Conservation (phyloP, 768 basidiomycete species). For the Fomitopsis pulvina region DNA sequence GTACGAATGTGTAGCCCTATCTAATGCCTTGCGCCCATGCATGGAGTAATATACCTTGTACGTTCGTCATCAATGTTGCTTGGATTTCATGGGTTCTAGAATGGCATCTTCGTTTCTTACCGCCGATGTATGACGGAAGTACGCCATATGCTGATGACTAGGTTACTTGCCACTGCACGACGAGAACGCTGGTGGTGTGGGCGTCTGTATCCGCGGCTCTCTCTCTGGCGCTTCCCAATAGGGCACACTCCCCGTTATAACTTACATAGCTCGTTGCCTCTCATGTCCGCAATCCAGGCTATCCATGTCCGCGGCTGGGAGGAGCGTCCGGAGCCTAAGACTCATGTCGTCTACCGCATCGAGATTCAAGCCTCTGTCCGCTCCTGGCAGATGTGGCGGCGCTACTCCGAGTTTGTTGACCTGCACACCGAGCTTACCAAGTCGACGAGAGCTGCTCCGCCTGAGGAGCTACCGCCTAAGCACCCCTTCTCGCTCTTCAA, state of each 20-base stretch:
- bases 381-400: conserved; percentile 90
- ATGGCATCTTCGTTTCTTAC: no score
- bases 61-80: not conserved
- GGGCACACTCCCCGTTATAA: not conserved
- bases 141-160: no score
- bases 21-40: not conserved
- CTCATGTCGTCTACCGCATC: conserved; percentile 80
- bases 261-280: no score
- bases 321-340: conserved; percentile 60
- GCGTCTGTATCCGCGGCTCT: not conserved
- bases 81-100: not conserved
- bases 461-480: conserved; percentile 78
- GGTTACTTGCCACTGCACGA: not conserved
- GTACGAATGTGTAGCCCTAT: conserved; percentile 2
- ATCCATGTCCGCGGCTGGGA: conserved; percentile 65
- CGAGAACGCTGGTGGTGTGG: not conserved
- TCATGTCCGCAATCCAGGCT: conserved; percentile 65
- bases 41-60: not conserved
- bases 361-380: conserved; percentile 83
- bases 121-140: no score
- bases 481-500: conserved; percentile 65
- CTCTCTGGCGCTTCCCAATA: not conserved
- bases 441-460: conserved; percentile 75
- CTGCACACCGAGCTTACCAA: conserved; percentile 78
- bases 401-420: conserved; percentile 92